Conservation (phyloP, 1,284 basidiomycete genomes). For the Amylostereum chailletii region DNA sequence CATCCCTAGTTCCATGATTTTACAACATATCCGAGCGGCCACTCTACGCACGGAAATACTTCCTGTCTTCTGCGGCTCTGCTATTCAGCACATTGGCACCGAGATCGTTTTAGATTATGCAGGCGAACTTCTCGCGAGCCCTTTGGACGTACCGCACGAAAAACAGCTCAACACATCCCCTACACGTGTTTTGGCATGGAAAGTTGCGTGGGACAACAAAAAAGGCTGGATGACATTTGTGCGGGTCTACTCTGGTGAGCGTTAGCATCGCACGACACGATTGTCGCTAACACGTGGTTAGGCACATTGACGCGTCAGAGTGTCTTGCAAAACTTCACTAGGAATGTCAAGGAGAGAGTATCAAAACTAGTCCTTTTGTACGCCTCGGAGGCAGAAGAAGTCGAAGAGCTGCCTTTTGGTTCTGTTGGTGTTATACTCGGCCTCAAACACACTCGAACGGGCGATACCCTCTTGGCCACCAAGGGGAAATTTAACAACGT, state of each 20-base stretch:
- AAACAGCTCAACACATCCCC: conserved; percentile 36
- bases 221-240: conserved; percentile 90
- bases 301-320: conserved; percentile 62
- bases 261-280: not conserved
- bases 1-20: conserved; percentile 39
- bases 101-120: conserved; percentile 76
- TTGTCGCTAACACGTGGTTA: conserved; percentile 19
- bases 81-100: conserved; percentile 75
- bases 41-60: conserved; percentile 61
- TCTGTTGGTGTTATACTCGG: conserved; percentile 83
- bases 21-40: conserved; percentile 59
- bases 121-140: conserved; percentile 74
- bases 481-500: conserved; percentile 25
- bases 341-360: conserved; percentile 63
- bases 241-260: conserved; percentile 75
- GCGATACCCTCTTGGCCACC: conserved; percentile 71
- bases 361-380: conserved; percentile 78
- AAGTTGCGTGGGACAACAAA: conserved; percentile 79
- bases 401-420: conserved; percentile 74
- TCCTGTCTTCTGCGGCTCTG: conserved; percentile 80
- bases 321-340: conserved; percentile 58
- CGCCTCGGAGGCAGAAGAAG: conserved; percentile 72
- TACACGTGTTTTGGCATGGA: conserved; percentile 74
- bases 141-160: conserved; percentile 50
- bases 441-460: conserved; percentile 76